phyloP scores from a whole-genome alignment of 2,329 filamentous ascomycete genomes.

The Mycocentrospora acerina region DNA sequence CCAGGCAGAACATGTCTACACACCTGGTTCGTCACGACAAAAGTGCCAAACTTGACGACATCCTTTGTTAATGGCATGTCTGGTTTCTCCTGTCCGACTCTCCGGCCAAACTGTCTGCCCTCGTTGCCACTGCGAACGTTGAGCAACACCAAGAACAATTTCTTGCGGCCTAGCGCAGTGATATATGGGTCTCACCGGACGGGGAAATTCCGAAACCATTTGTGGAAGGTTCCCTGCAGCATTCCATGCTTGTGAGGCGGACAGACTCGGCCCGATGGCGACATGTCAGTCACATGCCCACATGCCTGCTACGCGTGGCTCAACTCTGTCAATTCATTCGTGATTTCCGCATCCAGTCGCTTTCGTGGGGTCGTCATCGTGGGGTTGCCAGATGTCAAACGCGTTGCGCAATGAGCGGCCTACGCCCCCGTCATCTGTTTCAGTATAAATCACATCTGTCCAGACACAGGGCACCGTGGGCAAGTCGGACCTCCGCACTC shows the following conservation, averaged over 20 bases:
- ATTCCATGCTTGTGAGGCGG: constrained; percentile 8
- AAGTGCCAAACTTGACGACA: constrained; percentile 46
- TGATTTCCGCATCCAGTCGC: constrained; percentile 2
- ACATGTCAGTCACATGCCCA: constrained; percentile 6
- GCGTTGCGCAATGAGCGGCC: too few species aligned
- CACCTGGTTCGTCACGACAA: constrained; percentile 50
- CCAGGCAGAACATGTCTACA: too few species aligned
- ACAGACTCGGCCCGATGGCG: constrained; percentile 10
- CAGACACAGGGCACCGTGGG: constrained; percentile 7
- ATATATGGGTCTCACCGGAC: too few species aligned
- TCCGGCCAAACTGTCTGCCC: too few species aligned
- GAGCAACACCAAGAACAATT: too few species aligned
- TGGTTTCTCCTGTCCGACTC: not conserved
- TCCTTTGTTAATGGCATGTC: constrained; percentile 44
- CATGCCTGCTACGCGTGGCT: constrained; percentile 8
- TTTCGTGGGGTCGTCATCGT: constrained; percentile 1
- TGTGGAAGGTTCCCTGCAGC: constrained; percentile 10
- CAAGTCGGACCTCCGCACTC: constrained; percentile 7
- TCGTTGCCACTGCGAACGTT: too few species aligned
- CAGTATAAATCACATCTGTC: constrained; percentile 9
- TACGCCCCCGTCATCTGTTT: not conserved
- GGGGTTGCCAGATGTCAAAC: constrained; percentile 5
- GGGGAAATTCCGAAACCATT: constrained; percentile 3
- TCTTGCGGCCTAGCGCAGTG: not conserved
- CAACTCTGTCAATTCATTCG: constrained; percentile 9